phyloP scores from a whole-genome alignment of 2,329 filamentous ascomycete species.

The Fusarium proliferatum region DNA sequence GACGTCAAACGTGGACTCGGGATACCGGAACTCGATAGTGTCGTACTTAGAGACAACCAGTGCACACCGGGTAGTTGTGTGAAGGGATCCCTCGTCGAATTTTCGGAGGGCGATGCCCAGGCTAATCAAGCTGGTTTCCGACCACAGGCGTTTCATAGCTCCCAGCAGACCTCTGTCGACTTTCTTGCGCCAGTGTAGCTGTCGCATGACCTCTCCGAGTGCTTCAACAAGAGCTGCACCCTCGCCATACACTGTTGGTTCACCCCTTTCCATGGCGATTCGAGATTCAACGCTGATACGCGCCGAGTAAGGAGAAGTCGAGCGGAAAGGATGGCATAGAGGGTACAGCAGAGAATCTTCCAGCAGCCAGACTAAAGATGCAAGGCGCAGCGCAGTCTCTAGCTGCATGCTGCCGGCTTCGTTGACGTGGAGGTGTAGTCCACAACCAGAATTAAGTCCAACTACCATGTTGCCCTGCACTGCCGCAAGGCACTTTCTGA shows the following conservation, averaged over 20 bases:
- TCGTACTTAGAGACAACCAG: slow-evolving; percentile 41
- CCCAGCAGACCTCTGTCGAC: slow-evolving; percentile 11
- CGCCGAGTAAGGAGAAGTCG: slow-evolving; percentile 30
- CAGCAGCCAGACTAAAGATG: slow-evolving; percentile 38
- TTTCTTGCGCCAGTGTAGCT: slow-evolving; percentile 19
- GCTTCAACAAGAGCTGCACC: slow-evolving; percentile 8
- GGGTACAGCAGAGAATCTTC: slow-evolving; percentile 39
- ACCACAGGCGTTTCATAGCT: slow-evolving; percentile 37
- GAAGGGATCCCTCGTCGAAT: slow-evolving; percentile 36
- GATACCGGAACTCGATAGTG: slow-evolving; percentile 46
- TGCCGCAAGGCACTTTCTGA: slow-evolving; percentile 31
- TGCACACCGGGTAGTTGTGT: slow-evolving; percentile 41
- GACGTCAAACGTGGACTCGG: slow-evolving; percentile 42
- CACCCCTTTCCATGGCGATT: slow-evolving; percentile 16
- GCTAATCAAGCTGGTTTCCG: slow-evolving; percentile 1
- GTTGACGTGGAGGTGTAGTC: slow-evolving; percentile 45
- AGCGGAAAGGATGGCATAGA: slow-evolving; percentile 40
- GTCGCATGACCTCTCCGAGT: neutral
- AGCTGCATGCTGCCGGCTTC: slow-evolving; percentile 27
- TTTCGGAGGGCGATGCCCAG: slow-evolving; percentile 34
- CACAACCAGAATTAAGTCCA: slow-evolving; percentile 43
- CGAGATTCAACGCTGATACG: slow-evolving; percentile 35
- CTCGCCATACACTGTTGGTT: slow-evolving; percentile 14
- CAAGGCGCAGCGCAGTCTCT: slow-evolving; percentile 30
- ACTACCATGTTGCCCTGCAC: slow-evolving; percentile 35